Percentiles rank a stretch among this genome's conserved stretches.
These are phyloP conservation scores for Vicia sativa DNA, from an alignment of 306 rosid species.

Conservation along the genomic window DNA sequence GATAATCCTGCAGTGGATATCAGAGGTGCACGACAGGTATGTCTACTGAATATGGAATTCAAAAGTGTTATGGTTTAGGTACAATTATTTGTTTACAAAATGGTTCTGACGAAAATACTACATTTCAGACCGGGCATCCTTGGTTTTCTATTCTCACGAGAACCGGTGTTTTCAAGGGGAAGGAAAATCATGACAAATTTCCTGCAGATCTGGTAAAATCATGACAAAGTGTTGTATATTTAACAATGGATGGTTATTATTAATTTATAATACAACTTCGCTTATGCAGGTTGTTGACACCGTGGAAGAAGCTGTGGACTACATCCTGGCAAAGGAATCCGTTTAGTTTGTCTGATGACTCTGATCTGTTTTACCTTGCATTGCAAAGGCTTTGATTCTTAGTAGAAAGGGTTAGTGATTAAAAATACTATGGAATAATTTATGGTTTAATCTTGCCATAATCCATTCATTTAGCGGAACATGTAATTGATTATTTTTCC, in stretches of 20 bases:
- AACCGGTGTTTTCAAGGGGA: slow-evolving; percentile 90
- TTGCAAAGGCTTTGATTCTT: slow-evolving; percentile 34
- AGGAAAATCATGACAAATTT: slow-evolving; percentile 62
- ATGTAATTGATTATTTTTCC: background rate
- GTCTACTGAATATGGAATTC: slow-evolving; percentile 34
- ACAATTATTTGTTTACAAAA: slow-evolving; percentile 22
- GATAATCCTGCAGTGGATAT: slow-evolving; percentile 93
- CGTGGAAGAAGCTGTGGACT: slow-evolving; percentile 73
- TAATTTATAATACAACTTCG: slow-evolving; percentile 8
- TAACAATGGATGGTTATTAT: slow-evolving; percentile 5
- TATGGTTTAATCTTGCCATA: slow-evolving; percentile 12
- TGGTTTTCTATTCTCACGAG: slow-evolving; percentile 97
- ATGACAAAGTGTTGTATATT: slow-evolving; percentile 1
- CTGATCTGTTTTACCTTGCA: slow-evolving; percentile 7
- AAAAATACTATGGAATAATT: slow-evolving; percentile 21
- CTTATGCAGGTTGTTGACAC: slow-evolving; percentile 72
- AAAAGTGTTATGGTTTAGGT: background rate
- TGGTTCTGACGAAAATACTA: slow-evolving; percentile 20
- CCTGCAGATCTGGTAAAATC: slow-evolving; percentile 56
- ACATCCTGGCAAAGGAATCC: slow-evolving; percentile 54
- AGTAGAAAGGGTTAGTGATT: slow-evolving; percentile 20
- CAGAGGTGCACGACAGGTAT: slow-evolving; percentile 77
- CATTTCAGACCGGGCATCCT: slow-evolving; percentile 79
- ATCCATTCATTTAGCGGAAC: slow-evolving; percentile 21
- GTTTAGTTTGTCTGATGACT: slow-evolving; percentile 18